Evolutionary conservation across 2,329 filamentous ascomycete species (phyloP).

Genomic region (Blastomyces percursus): DNA sequence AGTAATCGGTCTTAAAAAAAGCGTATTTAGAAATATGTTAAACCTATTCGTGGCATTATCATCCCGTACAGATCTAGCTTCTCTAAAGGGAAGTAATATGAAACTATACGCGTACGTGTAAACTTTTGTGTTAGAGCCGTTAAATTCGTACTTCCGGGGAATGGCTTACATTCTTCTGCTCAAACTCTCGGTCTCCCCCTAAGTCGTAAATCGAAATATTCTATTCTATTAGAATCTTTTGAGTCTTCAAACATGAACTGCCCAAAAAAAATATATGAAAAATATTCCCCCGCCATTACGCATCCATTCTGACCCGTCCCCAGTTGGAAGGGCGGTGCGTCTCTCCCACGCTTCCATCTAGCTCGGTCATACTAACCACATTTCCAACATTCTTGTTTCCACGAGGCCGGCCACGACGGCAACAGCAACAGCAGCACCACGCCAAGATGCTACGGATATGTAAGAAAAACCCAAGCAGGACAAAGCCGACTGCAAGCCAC

Average conservation of each 20-base stretch:
- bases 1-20: not conserved
- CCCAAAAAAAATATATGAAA: not conserved
- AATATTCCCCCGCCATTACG: not conserved
- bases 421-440: constrained; percentile 57
- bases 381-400: not conserved
- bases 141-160: not conserved
- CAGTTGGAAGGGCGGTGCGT: constrained; percentile 5
- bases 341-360: not conserved
- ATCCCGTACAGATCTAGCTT: not conserved
- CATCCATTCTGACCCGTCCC: constrained; percentile 6
- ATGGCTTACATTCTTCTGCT: not conserved
- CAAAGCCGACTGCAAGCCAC: constrained; percentile 66
- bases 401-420: constrained; percentile 27
- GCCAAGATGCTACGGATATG: constrained; percentile 45
- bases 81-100: not conserved
- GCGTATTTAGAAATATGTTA: not conserved
- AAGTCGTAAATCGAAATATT: not conserved
- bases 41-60: not conserved
- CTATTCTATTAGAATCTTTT: not conserved
- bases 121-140: not conserved
- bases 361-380: not conserved
- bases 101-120: not conserved
- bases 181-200: not conserved
- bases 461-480: constrained; percentile 58
- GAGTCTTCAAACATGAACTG: not conserved